phyloP scores from a whole-genome alignment of 208 protist species.

The Wallacemonas collosoma region DNA sequence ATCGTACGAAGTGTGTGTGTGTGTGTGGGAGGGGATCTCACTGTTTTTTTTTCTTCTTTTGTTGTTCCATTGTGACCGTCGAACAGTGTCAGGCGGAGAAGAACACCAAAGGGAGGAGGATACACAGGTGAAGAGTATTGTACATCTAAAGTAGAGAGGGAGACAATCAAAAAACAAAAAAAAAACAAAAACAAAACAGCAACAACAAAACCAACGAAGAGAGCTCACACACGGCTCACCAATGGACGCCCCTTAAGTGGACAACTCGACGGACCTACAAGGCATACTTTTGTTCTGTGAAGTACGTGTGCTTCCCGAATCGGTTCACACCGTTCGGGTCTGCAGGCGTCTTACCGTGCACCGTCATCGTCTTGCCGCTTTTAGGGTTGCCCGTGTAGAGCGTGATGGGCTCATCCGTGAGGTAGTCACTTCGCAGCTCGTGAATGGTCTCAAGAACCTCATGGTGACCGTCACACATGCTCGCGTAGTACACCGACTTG shows the following conservation, averaged over 20 bases:
- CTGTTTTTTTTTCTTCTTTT: too few relatives aligned
- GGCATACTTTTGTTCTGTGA: slow-evolving; percentile 80
- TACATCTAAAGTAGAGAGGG: slow-evolving; percentile 1
- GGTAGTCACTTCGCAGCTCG: slow-evolving; percentile 63
- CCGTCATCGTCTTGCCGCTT: slow-evolving; percentile 80
- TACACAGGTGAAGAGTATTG: not conserved
- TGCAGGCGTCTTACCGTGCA: slow-evolving; percentile 84
- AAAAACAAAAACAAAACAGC: slow-evolving; percentile 17
- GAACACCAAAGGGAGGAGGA: too few relatives aligned
- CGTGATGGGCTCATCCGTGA: slow-evolving; percentile 81
- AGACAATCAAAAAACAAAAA: not conserved
- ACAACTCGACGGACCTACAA: slow-evolving; percentile 21
- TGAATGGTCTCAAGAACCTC: slow-evolving; percentile 61
- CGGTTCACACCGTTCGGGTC: slow-evolving; percentile 52
- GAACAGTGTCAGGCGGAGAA: too few relatives aligned
- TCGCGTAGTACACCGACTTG: slow-evolving; percentile 45
- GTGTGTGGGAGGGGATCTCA: too few relatives aligned
- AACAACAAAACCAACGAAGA: slow-evolving; percentile 10
- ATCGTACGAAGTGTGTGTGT: too few relatives aligned
- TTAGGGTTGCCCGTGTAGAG: slow-evolving; percentile 85
- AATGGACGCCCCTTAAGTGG: too few relatives aligned
- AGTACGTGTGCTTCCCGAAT: slow-evolving; percentile 85
- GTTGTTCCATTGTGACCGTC: too few relatives aligned
- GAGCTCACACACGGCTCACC: not conserved
- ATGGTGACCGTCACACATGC: slow-evolving; percentile 43